A percentile compares a stretch with the other conserved stretches of the same genome.
Evolutionary conservation across 495 filamentous ascomycete species (phyloP).

Genomic region (Trichodelitschia bisporula): DNA sequence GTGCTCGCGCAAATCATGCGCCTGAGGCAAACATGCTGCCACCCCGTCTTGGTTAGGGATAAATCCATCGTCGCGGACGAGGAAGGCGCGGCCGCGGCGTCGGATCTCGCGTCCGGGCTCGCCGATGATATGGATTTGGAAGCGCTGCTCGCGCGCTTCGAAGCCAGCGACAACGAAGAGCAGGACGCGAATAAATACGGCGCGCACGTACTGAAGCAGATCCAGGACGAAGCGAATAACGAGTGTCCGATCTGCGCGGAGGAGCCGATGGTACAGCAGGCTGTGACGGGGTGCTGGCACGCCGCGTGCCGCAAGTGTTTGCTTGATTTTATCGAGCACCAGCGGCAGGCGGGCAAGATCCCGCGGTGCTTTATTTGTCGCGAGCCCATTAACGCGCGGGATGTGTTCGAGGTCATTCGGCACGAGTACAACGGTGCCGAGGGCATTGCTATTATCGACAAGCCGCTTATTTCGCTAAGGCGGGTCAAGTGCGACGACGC

Average conservation of each 20-base stretch:
- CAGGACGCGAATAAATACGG: conserved; percentile 36
- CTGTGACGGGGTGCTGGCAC: conserved; percentile 87
- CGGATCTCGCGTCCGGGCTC: conserved; percentile 53
- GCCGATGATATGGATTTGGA: conserved; percentile 94
- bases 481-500: conserved; percentile 44
- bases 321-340: conserved; percentile 64
- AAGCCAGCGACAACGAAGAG: conserved; percentile 34
- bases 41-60: conserved; percentile 71
- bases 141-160: conserved; percentile 62
- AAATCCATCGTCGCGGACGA: conserved; percentile 69
- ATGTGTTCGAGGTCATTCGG: conserved; percentile 74
- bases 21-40: conserved; percentile 83
- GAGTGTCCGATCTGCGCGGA: conserved; percentile 92
- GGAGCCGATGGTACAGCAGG: conserved; percentile 73
- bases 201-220: conserved; percentile 67
- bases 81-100: conserved; percentile 55
- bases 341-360: conserved; percentile 45
- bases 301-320: conserved; percentile 85
- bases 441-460: not conserved
- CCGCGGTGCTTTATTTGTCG: conserved; percentile 80
- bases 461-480: conserved; percentile 44
- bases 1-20: conserved; percentile 94
- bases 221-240: conserved; percentile 61
- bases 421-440: conserved; percentile 15
- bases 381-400: conserved; percentile 50